Evolutionary conservation across 208 protist species (phyloP).

Genomic region (Trypanosoma caninum): DNA sequence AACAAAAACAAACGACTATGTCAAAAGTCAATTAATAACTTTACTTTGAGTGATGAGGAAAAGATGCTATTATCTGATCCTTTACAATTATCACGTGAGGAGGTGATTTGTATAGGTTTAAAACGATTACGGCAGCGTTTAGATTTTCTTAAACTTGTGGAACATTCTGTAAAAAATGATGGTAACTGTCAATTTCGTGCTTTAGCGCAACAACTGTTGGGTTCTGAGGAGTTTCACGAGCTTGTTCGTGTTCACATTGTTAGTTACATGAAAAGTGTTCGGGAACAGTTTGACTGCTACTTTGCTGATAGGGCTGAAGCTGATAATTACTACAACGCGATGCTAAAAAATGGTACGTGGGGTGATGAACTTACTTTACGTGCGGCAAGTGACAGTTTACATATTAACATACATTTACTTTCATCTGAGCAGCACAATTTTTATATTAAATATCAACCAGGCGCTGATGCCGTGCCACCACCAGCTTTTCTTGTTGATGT

Average conservation of each 20-base stretch:
- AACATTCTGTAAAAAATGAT: conserved; percentile 68
- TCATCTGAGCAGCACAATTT: conserved; percentile 78
- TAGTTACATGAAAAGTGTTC: conserved; percentile 75
- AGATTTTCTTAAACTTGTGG: conserved; percentile 47
- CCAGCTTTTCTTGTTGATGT: conserved; percentile 80
- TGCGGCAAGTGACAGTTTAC: conserved; percentile 78
- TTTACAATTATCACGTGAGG: conserved; percentile 32
- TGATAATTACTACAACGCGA: conserved; percentile 58
- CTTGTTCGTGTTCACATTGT: conserved; percentile 71
- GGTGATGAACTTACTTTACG: conserved; percentile 87
- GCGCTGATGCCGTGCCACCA: conserved; percentile 42
- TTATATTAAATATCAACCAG: conserved; percentile 78
- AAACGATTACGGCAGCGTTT: conserved; percentile 55
- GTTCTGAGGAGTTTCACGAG: conserved; percentile 80
- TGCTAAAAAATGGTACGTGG: conserved; percentile 63
- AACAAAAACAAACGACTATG: neutral
- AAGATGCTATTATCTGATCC: conserved; percentile 9
- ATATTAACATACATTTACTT: conserved; percentile 80
- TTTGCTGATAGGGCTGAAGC: conserved; percentile 60
- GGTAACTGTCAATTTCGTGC: conserved; percentile 90
- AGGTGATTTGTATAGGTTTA: conserved; percentile 61
- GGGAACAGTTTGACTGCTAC: conserved; percentile 76
- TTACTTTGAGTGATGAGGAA: neutral
- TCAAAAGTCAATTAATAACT: neutral
- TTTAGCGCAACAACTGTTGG: conserved; percentile 82